Evolutionary conservation across 306 rosid genomes (phyloP), one percentile per base, ranked within the genome.

Genomic region (Pterocarpus santalinus): DNA sequence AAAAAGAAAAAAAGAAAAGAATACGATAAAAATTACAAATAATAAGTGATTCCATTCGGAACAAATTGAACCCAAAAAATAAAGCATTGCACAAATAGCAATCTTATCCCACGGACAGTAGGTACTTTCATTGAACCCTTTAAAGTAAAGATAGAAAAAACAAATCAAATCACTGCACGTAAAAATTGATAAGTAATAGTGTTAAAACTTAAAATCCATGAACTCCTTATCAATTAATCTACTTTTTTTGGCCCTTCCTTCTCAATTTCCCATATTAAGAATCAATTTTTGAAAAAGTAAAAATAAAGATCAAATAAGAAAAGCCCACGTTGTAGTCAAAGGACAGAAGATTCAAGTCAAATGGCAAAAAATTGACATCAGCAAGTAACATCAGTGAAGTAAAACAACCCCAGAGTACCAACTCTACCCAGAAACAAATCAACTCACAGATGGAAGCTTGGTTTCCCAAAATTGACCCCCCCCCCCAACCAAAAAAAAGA

Each of bases 241-340:
- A 4, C 14, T 51, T 35, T 14, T 64, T 17, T 6, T 6, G 22
- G 28, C 0, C 28, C 33, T 4, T 35, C 52, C 15, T 10, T 65
- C 12, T 65, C 14, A 1, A 28, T 69, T 46, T 68, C 17, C 32
- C n/a, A 55, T 17, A 8, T 68, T 35, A 33, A 63, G 58, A 47
- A 2, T 7, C 61, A 17, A 55, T 76, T 55, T n/a, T 55, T 55
- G 61, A 36, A 36, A 7, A 35, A 13, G 16, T 9, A 4, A 41
- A 62, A 17, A 52, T 52, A 52, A 52, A 7, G 8, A 4, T 43
- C 47, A 43, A 43, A 43, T 43, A 43, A 43, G 36, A 33, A 30
- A n/a, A 41, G 57, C n/a, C 17, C 41, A 56, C 36, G 58, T 80
- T 71, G 51, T 35, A 80, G 70, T 81, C 76, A 71, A 80, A 72